Evolutionary conservation across 768 basidiomycete species (phyloP).

Genomic region (Mycena filopes): DNA sequence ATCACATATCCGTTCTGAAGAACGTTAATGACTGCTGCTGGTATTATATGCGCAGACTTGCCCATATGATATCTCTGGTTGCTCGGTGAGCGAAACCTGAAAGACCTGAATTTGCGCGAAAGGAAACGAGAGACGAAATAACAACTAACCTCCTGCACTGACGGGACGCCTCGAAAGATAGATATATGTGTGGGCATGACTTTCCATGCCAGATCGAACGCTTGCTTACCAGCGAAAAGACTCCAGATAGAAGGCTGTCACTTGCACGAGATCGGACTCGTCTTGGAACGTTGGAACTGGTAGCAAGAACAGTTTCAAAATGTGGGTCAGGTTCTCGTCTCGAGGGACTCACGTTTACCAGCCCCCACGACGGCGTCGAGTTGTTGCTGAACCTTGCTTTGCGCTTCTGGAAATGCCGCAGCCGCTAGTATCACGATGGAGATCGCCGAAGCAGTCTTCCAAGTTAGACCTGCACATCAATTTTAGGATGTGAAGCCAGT

Average conservation of each 20-base stretch:
- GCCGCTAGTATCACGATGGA: constrained; percentile 66
- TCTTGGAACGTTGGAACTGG: constrained; percentile 53
- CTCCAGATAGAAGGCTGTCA: constrained; percentile 62
- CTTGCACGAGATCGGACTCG: constrained; percentile 54
- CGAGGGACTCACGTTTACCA: constrained; percentile 45
- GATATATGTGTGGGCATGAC: no score
- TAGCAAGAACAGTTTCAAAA: not conserved
- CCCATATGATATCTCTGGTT: constrained; percentile 72
- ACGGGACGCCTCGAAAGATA: constrained; percentile 51
- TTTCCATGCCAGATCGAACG: no score
- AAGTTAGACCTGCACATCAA: not conserved
- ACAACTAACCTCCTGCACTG: constrained; percentile 51
- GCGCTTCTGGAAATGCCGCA: constrained; percentile 63
- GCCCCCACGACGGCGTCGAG: constrained; percentile 63
- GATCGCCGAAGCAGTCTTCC: constrained; percentile 67
- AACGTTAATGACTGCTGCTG: not conserved
- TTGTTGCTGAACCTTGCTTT: constrained; percentile 62
- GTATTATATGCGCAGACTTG: constrained; percentile 34
- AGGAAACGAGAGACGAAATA: not conserved
- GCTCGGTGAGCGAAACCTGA: constrained; percentile 71
- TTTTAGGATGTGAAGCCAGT: not conserved
- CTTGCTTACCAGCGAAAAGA: constrained; percentile 53
- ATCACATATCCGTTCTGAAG: constrained; percentile 59
- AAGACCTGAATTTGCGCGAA: not conserved
- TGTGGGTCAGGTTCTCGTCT: not conserved